Evolutionary conservation across 2,329 filamentous ascomycete genomes (phyloP), one percentile per base, ranked within the genome.

Genomic region (Leptographium radiaticola): DNA sequence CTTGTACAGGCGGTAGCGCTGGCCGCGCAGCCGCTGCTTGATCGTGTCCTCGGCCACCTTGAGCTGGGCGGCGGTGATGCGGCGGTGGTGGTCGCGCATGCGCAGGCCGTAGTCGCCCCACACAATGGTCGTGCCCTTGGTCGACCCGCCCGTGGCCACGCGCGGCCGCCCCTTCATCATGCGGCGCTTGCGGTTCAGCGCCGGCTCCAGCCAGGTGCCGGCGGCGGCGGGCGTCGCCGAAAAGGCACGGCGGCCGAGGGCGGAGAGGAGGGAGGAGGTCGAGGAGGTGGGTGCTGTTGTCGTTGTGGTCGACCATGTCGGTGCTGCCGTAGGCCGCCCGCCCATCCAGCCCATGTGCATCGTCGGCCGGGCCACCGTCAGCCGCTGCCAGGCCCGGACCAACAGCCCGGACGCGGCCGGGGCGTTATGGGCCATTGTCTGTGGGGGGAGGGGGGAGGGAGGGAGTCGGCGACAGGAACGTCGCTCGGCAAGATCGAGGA

Each of bases 81-180:
- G 82, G 55, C 93, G 86, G 71, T 96, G 87, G 68, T 95, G 87
- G 70, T 98, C 93, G 59, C 77, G 83, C 83, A 98, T 93, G 55
- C 93, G 87, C 61, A 98, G 74, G 10, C 93, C 93, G 66, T 90
- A 98, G 68, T 97, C 90, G 53, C 93, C 93, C 89, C 89, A 97
- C 55, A 94, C 83, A 20, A 98, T 86, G 0, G 91, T 97, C 39
- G 93, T 98, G 61, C 93, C 93, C 67, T 94, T 89, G 39, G 79
- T 83, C 53, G 87, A 94, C 57, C 93, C 93, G 58, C 93, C 93
- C 0, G 90, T 98, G 30, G 87, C 80, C 49, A 97, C 89, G 62
- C 89, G 82, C 50, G 87, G 85, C 2, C 89, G 81, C 42, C 91
- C 93, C 72, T 96, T 96, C 61, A 89, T 90, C 75, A 94, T 95